Evolutionary conservation across 768 basidiomycete species (phyloP).

Genomic region (Xerocomus potaroensis): DNA sequence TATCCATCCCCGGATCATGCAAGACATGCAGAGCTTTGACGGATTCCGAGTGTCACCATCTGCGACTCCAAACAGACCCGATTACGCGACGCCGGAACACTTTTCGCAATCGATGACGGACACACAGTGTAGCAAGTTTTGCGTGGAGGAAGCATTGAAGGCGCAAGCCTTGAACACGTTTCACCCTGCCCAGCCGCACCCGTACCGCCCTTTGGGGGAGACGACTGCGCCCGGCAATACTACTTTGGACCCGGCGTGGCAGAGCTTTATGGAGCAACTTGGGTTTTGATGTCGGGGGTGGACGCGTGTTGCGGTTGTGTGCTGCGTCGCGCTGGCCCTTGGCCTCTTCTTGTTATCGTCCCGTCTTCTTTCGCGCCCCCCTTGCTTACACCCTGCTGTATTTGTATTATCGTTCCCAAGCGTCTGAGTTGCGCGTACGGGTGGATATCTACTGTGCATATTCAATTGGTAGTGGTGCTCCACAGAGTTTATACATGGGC

Average conservation of each 20-base stretch:
- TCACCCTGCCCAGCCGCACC: slow-evolving; percentile 13
- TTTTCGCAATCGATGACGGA: slow-evolving; percentile 30
- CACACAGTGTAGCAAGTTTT: slow-evolving; percentile 25
- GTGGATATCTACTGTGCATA: too few relatives aligned
- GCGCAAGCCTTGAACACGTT: slow-evolving; percentile 14
- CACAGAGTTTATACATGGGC: too few relatives aligned
- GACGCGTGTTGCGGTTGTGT: too few relatives aligned
- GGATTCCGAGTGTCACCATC: slow-evolving; percentile 29
- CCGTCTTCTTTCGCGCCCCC: too few relatives aligned
- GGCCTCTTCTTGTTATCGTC: too few relatives aligned
- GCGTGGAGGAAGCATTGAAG: slow-evolving; percentile 13
- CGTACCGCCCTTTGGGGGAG: slow-evolving; percentile 4
- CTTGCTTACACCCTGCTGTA: too few relatives aligned
- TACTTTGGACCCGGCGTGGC: slow-evolving; percentile 59
- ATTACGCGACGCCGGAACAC: slow-evolving; percentile 26
- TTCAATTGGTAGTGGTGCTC: too few relatives aligned
- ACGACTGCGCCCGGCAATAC: slow-evolving; percentile 22
- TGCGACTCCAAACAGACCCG: slow-evolving; percentile 19
- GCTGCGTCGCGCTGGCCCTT: too few relatives aligned
- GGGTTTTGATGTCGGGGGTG: slow-evolving; percentile 36
- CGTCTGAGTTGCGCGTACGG: too few relatives aligned
- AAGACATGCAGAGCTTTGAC: slow-evolving; percentile 47
- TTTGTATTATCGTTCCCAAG: too few relatives aligned
- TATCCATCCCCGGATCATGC: slow-evolving; percentile 39
- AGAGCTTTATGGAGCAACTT: slow-evolving; percentile 64